Conservation (phyloP, 1,284 basidiomycete species). For the Cryptococcus sp. region DNA sequence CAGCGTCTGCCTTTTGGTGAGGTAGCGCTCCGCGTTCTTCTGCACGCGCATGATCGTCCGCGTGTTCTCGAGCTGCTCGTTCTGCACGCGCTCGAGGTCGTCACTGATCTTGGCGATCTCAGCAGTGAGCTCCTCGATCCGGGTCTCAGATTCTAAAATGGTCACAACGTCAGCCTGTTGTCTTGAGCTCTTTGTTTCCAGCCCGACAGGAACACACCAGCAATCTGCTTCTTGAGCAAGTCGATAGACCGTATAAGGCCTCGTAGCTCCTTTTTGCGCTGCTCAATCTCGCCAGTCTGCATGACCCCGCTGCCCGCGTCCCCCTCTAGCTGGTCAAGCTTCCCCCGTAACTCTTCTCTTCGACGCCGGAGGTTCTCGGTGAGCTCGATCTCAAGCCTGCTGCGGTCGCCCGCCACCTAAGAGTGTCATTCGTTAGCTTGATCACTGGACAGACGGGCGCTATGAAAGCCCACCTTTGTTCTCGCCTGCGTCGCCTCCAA, state of each 20-base stretch:
- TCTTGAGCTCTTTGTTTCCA: neutral
- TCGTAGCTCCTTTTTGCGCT: constrained; percentile 65
- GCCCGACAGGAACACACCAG: constrained; percentile 54
- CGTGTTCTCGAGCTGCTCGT: constrained; percentile 78
- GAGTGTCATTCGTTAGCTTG: neutral
- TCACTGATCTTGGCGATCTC: constrained; percentile 65
- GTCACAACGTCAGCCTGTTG: neutral
- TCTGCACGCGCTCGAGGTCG: constrained; percentile 71
- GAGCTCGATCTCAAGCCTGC: constrained; percentile 84
- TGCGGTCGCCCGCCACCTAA: constrained; percentile 74
- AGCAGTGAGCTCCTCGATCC: constrained; percentile 60
- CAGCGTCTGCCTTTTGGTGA: constrained; percentile 85
- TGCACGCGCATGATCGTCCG: constrained; percentile 83
- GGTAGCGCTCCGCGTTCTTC: constrained; percentile 90
- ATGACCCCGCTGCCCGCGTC: constrained; percentile 60
- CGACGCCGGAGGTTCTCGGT: constrained; percentile 80
- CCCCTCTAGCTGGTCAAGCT: constrained; percentile 69
- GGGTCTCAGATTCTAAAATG: constrained; percentile 49
- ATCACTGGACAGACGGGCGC: neutral
- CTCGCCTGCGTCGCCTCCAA: constrained; percentile 66
- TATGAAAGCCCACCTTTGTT: constrained; percentile 66
- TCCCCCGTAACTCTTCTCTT: constrained; percentile 69
- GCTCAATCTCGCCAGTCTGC: constrained; percentile 61
- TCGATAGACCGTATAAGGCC: constrained; percentile 65
- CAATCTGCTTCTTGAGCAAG: constrained; percentile 60